These are phyloP conservation scores for Penicillium paxilli DNA, from an alignment of 495 filamentous ascomycete species.

Conservation along the genomic window DNA sequence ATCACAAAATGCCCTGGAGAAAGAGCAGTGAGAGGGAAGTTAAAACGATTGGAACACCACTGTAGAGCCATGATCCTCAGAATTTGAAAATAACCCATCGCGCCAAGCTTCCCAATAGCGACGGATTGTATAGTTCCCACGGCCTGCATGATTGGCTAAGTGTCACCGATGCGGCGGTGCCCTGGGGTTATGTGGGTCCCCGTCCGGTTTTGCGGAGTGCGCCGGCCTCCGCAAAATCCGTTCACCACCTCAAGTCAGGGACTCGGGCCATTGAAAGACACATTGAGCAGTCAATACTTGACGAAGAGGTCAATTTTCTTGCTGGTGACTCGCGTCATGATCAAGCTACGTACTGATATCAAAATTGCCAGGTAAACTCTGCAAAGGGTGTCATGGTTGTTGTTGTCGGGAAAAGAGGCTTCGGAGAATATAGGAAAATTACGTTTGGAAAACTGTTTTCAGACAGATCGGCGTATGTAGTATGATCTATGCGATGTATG, in stretches of 20 bases:
- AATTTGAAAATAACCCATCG: too few species aligned
- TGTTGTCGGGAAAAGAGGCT: not conserved
- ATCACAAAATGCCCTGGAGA: too few species aligned
- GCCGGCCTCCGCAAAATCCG: conserved; percentile 6
- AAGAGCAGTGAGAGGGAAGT: too few species aligned
- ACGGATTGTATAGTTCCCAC: not conserved
- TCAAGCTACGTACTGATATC: not conserved
- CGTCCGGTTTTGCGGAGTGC: conserved; percentile 10
- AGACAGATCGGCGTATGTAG: not conserved
- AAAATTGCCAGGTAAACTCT: not conserved
- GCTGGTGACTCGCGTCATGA: not conserved
- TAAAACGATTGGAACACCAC: too few species aligned
- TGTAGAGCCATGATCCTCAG: too few species aligned
- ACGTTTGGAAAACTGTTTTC: conserved; percentile 2
- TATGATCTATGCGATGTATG: too few species aligned
- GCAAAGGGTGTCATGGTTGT: not conserved
- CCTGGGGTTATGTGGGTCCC: not conserved
- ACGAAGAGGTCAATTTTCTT: not conserved
- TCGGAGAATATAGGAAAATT: conserved; percentile 9
- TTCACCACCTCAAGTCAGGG: not conserved
- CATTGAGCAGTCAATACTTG: not conserved
- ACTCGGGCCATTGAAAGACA: too few species aligned
- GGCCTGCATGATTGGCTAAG: not conserved
- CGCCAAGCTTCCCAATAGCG: conserved; percentile 1
- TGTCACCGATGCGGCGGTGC: not conserved